Percentiles rank a stretch among this genome's conserved stretches.
Evolutionary conservation across 495 filamentous ascomycete genomes (phyloP).

Genomic region (Sporormia fimetaria): DNA sequence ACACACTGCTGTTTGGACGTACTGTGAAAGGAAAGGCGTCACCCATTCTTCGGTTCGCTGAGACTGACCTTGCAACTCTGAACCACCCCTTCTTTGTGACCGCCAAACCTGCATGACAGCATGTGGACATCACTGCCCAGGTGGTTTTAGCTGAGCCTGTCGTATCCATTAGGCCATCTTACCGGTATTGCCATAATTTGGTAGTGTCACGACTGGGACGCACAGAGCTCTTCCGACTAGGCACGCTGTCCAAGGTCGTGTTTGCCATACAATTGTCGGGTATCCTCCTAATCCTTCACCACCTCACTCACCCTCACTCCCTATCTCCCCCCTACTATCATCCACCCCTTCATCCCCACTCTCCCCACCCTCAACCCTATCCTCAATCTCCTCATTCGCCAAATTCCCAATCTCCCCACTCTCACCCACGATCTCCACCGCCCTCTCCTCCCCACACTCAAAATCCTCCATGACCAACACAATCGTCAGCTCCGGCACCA

Average conservation of each 20-base stretch:
- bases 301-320: conserved; percentile 19
- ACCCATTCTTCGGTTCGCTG: no score
- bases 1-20: no score
- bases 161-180: background rate
- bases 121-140: background rate
- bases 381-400: conserved; percentile 53
- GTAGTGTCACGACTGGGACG: background rate
- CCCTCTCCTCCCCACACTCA: conserved; percentile 50
- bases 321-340: conserved; percentile 11
- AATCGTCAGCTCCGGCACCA: conserved; percentile 75
- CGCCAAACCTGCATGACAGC: no score
- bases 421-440: conserved; percentile 57
- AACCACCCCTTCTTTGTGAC: no score
- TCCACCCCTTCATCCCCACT: conserved; percentile 36
- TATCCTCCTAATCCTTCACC: no score
- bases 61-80: no score
- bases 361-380: conserved; percentile 45
- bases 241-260: background rate
- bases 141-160: background rate
- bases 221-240: background rate
- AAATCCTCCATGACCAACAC: conserved; percentile 79
- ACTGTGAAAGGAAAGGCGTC: no score
- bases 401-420: conserved; percentile 69
- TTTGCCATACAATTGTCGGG: no score
- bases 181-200: background rate